Conservation (phyloP, 495 filamentous ascomycete species). For the Aspergillus taichungensis region DNA sequence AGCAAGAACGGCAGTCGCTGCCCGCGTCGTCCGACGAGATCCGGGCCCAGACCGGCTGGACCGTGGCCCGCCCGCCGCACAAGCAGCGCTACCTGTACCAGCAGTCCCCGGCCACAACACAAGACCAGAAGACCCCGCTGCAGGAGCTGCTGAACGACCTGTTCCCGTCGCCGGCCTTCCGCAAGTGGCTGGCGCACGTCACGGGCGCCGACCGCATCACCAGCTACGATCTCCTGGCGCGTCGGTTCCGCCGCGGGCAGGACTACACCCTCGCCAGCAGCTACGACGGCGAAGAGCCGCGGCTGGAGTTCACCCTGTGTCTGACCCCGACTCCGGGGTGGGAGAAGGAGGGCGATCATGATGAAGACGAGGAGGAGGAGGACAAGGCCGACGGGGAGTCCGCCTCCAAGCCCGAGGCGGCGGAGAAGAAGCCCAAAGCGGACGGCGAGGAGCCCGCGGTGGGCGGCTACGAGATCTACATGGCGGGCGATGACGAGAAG, state of each 20-base stretch:
- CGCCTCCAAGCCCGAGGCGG: slow-evolving; percentile 12
- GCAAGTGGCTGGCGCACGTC: slow-evolving; percentile 75
- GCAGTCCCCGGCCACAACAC: slow-evolving; percentile 31
- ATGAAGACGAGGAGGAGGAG: slow-evolving; percentile 40
- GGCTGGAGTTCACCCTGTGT: slow-evolving; percentile 77
- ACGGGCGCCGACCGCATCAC: slow-evolving; percentile 58
- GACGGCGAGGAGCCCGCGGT: slow-evolving; percentile 46
- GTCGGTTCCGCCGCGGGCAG: slow-evolving; percentile 74
- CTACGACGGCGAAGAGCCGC: slow-evolving; percentile 65
- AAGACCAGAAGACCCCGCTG: slow-evolving; percentile 46
- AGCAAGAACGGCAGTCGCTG: slow-evolving; percentile 45
- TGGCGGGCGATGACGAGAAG: slow-evolving; percentile 74
- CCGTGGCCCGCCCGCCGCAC: slow-evolving; percentile 78
- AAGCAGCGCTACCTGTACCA: slow-evolving; percentile 91
- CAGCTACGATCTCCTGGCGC: slow-evolving; percentile 59
- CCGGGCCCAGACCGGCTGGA: slow-evolving; percentile 53
- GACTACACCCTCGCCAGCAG: slow-evolving; percentile 91
- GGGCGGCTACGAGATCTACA: slow-evolving; percentile 86
- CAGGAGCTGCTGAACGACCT: slow-evolving; percentile 69
- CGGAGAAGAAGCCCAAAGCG: slow-evolving; percentile 6
- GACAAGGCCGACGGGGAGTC: slow-evolving; percentile 15
- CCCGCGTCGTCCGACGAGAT: slow-evolving; percentile 44
- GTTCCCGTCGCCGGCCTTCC: slow-evolving; percentile 78
- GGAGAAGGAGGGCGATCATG: slow-evolving; percentile 60
- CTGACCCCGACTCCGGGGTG: slow-evolving; percentile 76